These are phyloP conservation scores for Sclerotinia sclerotiorum DNA, from an alignment of 2,329 filamentous ascomycete species.

Conservation along the genomic window DNA sequence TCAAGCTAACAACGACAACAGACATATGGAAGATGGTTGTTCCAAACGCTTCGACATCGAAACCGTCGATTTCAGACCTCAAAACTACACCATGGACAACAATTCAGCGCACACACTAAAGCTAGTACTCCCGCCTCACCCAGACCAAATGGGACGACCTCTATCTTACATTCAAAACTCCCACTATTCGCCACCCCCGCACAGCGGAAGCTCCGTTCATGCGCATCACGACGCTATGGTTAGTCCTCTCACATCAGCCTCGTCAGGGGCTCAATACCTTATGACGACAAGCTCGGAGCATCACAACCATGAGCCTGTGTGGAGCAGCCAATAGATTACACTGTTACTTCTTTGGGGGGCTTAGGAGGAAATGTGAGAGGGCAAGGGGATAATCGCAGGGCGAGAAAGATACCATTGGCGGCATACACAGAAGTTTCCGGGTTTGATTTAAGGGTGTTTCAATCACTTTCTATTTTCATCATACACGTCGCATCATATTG, in stretches of 20 bases:
- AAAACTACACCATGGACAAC: conserved; percentile 30
- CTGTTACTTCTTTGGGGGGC: background rate
- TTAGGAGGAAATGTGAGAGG: background rate
- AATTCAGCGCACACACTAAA: conserved; percentile 27
- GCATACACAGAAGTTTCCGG: background rate
- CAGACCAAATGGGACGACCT: conserved; percentile 30
- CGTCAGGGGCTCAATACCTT: conserved; percentile 24
- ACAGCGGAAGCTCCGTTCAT: conserved; percentile 25
- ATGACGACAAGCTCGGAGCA: conserved; percentile 25
- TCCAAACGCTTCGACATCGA: conserved; percentile 57
- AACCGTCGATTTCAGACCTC: conserved; percentile 39
- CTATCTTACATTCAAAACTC: conserved; percentile 34
- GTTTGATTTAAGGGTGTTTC: background rate
- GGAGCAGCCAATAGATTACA: conserved; percentile 24
- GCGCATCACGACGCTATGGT: conserved; percentile 24
- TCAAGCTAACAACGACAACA: conserved; percentile 40
- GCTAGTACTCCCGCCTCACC: conserved; percentile 24
- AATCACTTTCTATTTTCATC: background rate
- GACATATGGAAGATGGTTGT: conserved; percentile 76
- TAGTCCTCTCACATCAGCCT: conserved; percentile 34
- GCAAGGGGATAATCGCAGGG: background rate
- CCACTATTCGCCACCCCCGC: conserved; percentile 30
- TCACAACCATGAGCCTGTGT: conserved; percentile 27
- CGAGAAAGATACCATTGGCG: conserved; percentile 6
- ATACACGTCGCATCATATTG: background rate